A percentile compares a stretch with the other conserved stretches of the same genome.
phyloP scores from a whole-genome alignment of 139 green algal genomes.

The Auxenochlorella pyrenoidosa region DNA sequence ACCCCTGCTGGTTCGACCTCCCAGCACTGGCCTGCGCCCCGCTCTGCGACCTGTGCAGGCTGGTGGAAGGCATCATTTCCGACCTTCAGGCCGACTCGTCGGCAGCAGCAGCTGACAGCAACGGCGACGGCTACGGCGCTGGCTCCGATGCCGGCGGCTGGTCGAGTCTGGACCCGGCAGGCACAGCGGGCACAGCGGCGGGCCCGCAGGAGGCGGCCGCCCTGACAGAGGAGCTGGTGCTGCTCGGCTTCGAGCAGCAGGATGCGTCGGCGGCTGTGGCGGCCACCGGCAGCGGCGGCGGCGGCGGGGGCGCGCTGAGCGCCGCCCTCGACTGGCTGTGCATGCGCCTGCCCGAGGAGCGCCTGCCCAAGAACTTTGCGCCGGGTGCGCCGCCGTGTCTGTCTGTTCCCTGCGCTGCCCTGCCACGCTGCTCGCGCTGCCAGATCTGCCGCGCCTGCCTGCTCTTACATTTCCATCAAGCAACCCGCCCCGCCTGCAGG shows the following conservation, averaged over 20 bases:
- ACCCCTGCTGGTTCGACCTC: no score
- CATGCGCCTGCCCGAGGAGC: constrained; percentile 65
- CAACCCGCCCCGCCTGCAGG: constrained; percentile 29
- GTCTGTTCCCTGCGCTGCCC: not conserved
- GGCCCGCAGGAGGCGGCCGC: not conserved
- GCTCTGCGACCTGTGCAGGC: not conserved
- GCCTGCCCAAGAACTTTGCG: constrained; percentile 70
- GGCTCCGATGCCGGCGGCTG: not conserved
- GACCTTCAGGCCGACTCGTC: constrained; percentile 21
- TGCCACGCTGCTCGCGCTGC: not conserved
- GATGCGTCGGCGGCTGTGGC: constrained; percentile 53
- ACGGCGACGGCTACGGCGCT: not conserved
- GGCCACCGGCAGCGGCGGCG: not conserved
- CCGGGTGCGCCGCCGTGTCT: constrained; percentile 40
- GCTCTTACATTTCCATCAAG: no score
- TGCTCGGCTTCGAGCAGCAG: constrained; percentile 62
- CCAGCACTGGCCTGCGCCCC: not conserved
- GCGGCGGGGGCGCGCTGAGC: constrained; percentile 20
- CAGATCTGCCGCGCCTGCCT: no score
- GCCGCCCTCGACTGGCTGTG: constrained; percentile 82
- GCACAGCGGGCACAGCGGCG: not conserved
- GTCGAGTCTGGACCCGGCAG: constrained; percentile 10
- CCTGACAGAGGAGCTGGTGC: constrained; percentile 48
- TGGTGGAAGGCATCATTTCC: constrained; percentile 48
- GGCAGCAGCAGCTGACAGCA: not conserved